Conservation (phyloP, 345 rosid species). For the Brassica rapa region DNA sequence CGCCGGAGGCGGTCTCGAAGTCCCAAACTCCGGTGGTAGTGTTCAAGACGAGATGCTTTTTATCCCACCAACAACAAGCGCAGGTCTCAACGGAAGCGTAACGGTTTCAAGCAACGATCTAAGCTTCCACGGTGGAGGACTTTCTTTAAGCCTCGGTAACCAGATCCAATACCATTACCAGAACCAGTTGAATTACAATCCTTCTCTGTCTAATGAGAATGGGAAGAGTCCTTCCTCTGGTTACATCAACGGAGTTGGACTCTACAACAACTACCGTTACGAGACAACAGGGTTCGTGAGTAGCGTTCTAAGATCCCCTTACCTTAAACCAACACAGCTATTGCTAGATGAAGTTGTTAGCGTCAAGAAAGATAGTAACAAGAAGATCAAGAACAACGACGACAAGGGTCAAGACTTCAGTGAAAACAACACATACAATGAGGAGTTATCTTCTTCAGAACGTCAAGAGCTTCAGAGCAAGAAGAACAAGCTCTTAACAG, state of each 20-base stretch:
- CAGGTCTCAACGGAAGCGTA: slow-evolving; percentile 32
- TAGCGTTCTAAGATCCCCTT: slow-evolving; percentile 54
- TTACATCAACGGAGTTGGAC: slow-evolving; percentile 33
- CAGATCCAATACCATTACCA: slow-evolving; percentile 55
- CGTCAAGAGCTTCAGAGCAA: slow-evolving; percentile 81
- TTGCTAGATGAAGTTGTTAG: slow-evolving; percentile 87
- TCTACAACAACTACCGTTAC: slow-evolving; percentile 33
- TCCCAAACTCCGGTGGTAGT: background rate
- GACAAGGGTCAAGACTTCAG: slow-evolving; percentile 46
- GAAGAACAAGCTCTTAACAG: slow-evolving; percentile 76
- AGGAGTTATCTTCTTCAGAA: slow-evolving; percentile 79
- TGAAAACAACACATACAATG: slow-evolving; percentile 44
- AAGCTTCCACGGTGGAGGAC: slow-evolving; percentile 53
- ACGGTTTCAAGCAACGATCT: slow-evolving; percentile 37
- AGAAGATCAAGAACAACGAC: slow-evolving; percentile 30
- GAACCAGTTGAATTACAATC: slow-evolving; percentile 40
- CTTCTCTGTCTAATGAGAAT: slow-evolving; percentile 32
- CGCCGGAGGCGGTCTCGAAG: slow-evolving; percentile 2
- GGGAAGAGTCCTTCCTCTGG: slow-evolving; percentile 38
- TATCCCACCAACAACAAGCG: slow-evolving; percentile 53
- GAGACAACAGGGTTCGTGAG: slow-evolving; percentile 44
- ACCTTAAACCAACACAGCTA: slow-evolving; percentile 75
- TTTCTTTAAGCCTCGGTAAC: slow-evolving; percentile 68
- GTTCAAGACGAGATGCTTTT: slow-evolving; percentile 54
- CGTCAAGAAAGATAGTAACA: slow-evolving; percentile 47